Evolutionary conservation across 148 eudicot species (phyloP).

Genomic region (Camellia japonica): DNA sequence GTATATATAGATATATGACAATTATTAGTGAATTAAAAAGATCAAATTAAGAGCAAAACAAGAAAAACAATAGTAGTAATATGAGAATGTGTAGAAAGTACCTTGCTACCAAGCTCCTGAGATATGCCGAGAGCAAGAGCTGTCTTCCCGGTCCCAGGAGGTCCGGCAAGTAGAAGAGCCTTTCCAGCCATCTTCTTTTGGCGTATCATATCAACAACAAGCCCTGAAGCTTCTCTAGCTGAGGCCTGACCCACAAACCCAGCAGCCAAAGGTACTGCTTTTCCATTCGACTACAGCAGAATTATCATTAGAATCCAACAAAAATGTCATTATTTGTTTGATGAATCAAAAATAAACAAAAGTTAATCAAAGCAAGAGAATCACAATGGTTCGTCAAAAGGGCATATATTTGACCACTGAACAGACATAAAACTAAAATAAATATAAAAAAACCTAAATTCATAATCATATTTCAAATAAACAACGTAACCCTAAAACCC

Average conservation of each 20-base stretch:
- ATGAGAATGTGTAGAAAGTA: constrained; percentile 14
- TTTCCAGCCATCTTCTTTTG: constrained; percentile 97
- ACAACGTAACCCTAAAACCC: constrained; percentile 23
- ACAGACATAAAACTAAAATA: background rate
- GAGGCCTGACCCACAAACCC: constrained; percentile 91
- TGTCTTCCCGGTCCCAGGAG: constrained; percentile 97
- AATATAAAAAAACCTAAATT: background rate
- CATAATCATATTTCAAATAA: background rate
- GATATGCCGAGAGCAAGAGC: constrained; percentile 94
- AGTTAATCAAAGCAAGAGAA: constrained; percentile 5
- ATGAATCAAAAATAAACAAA: background rate
- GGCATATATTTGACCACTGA: background rate
- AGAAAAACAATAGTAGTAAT: background rate
- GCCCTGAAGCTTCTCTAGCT: constrained; percentile 90
- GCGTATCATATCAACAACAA: constrained; percentile 97
- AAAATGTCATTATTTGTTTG: background rate
- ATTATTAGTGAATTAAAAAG: background rate
- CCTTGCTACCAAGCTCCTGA: constrained; percentile 98
- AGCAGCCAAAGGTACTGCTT: constrained; percentile 67
- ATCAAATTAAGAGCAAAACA: background rate
- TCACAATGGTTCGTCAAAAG: background rate
- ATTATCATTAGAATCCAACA: background rate
- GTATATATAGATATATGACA: background rate
- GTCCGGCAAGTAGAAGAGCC: constrained; percentile 92
- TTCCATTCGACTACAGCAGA: constrained; percentile 60